Conservation (phyloP, 2,329 filamentous ascomycete genomes). For the Celoporthe dispersa region DNA sequence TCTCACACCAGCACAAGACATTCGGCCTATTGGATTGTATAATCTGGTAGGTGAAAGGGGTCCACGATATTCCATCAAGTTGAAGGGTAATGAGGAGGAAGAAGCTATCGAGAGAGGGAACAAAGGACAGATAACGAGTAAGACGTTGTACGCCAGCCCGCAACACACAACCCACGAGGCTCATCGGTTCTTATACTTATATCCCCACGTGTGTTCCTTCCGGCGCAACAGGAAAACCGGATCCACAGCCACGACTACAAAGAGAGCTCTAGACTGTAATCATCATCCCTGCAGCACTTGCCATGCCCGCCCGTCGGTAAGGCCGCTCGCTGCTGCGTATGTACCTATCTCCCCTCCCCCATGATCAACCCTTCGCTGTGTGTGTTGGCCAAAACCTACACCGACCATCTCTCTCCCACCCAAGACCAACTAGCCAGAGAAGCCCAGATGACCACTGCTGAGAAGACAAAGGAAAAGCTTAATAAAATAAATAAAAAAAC, state of each 20-base stretch:
- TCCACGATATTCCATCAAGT: constrained; percentile 12
- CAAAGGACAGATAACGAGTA: constrained; percentile 5
- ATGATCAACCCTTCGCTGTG: no score
- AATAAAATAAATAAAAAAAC: no score
- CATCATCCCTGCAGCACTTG: constrained; percentile 11
- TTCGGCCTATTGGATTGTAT: constrained; percentile 13
- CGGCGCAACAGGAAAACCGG: constrained; percentile 1
- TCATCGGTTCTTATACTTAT: constrained; percentile 6
- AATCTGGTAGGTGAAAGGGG: not conserved
- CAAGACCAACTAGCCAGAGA: not conserved
- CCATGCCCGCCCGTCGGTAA: not conserved
- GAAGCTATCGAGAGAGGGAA: constrained; percentile 11
- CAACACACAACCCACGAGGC: not conserved
- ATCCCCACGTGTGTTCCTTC: constrained; percentile 4
- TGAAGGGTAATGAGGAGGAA: not conserved
- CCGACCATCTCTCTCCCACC: not conserved
- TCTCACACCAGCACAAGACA: constrained; percentile 19
- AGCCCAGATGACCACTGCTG: not conserved
- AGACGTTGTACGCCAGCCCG: not conserved
- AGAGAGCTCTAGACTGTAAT: constrained; percentile 1
- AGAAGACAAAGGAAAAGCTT: no score
- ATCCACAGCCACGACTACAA: constrained; percentile 18
- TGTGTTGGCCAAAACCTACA: not conserved
- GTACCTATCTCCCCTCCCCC: no score
- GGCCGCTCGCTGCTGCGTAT: not conserved